Percentiles rank a stretch among this genome's conserved stretches.
Evolutionary conservation across 2,329 filamentous ascomycete species (phyloP).

Genomic region (Stemphylium vesicarium): DNA sequence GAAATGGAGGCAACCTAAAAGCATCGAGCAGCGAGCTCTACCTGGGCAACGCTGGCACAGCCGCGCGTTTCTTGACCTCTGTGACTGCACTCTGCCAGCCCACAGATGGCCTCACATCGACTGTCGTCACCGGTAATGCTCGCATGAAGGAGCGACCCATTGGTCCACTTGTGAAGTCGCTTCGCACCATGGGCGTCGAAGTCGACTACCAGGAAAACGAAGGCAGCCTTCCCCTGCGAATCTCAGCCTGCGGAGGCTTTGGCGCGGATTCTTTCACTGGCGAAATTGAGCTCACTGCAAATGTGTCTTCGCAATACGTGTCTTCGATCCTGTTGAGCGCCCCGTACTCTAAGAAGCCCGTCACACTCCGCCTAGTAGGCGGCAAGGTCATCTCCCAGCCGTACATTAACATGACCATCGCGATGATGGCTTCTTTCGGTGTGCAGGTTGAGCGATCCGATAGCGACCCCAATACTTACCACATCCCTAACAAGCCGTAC

Average conservation of each 20-base stretch:
- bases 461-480: constrained; percentile 86
- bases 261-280: constrained; percentile 75
- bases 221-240: constrained; percentile 81
- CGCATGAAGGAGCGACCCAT: constrained; percentile 97
- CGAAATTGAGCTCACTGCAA: constrained; percentile 88
- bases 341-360: constrained; percentile 92
- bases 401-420: constrained; percentile 98
- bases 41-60: constrained; percentile 94
- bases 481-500: constrained; percentile 86
- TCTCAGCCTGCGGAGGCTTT: constrained; percentile 66
- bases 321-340: constrained; percentile 97
- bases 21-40: constrained; percentile 82
- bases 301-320: constrained; percentile 98
- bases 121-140: constrained; percentile 87
- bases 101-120: constrained; percentile 66
- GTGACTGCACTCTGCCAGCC: constrained; percentile 84
- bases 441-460: constrained; percentile 77
- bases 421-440: constrained; percentile 96
- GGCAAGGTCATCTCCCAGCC: constrained; percentile 96
- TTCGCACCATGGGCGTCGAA: constrained; percentile 83
- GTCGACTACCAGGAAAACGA: constrained; percentile 86
- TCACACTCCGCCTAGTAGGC: constrained; percentile 88
- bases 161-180: constrained; percentile 87
- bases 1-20: constrained; percentile 83
- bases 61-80: constrained; percentile 91